Base-by-base conservation (phyloP, 495 filamentous ascomycete genomes). In the Cercophora samala region DNA sequence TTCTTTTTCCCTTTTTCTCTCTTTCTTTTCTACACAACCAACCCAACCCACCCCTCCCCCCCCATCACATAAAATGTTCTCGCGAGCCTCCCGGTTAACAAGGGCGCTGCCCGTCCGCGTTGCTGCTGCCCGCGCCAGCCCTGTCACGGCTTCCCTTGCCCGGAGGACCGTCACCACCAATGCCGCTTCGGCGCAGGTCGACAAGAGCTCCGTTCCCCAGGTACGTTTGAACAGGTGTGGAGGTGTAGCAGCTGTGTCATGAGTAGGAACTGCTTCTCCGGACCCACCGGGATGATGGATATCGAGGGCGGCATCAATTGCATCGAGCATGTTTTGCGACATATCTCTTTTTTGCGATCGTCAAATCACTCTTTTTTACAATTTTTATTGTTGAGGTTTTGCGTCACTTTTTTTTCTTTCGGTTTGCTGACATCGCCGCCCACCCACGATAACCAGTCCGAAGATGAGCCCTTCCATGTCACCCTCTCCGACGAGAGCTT, bases 401-500 rank as follows among this genome's bases (percentile, higher is more conserved):
- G 23, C 58, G 58, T 60, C 58, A 25, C 26, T 18, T 23, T 60
- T 24, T 19, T 21, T 15, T 15, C 22, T 18, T 5, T 54, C 24
- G 17, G 19, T 58, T n/a, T 1, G 11, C 58, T 18, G 23, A 60
- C 3, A 21, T 60, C 65, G 37, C 64, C 70, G 26, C 68, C 68
- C 3, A 0, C 53, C 37, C 23, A 58, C 46, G 51, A n/a, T 64
- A 46, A 46, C n/a, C 15, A 97, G 93, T 90, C 92, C 78, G 95
- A 97, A 80, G 91, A 97, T 73, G 89, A 97, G 84, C 89, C 88
- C 60, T 99, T 99, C 85, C 89, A 90, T 68, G 88, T 99, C 78
- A 88, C 86, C 65, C 90, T 99, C 78, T 96, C 92, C 76, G 89
- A 96, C 72, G 94, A 98, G 90, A 93, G 91, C 84, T 99, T 98